Conservation (phyloP, 345 rosid species). For the Pugionium dolabratum region DNA sequence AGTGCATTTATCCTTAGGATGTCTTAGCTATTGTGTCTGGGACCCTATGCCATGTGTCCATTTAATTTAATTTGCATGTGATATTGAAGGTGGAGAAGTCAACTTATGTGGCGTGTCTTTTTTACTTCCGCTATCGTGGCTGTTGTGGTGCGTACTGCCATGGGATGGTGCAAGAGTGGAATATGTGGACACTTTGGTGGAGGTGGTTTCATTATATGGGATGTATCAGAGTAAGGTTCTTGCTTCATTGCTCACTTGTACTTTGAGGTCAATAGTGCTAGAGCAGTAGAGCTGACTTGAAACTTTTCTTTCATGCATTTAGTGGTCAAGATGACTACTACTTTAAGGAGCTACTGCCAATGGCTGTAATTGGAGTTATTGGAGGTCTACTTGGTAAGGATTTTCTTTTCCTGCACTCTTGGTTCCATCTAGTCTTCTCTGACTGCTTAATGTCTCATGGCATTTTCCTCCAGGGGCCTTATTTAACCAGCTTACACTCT, state of each 20-base stretch:
- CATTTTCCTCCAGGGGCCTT: constrained; percentile 64
- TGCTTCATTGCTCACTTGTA: constrained; percentile 32
- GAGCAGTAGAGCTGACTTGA: neutral
- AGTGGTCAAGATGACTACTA: constrained; percentile 99
- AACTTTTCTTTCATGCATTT: constrained; percentile 25
- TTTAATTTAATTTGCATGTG: constrained; percentile 28
- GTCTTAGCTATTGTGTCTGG: constrained; percentile 9
- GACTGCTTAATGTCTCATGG: constrained; percentile 22
- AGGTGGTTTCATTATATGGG: constrained; percentile 98
- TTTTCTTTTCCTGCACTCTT: constrained; percentile 14
- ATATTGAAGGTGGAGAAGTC: constrained; percentile 95
- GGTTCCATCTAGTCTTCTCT: constrained; percentile 23
- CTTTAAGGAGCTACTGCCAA: constrained; percentile 86
- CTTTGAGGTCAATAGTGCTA: constrained; percentile 4
- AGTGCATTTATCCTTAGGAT: constrained; percentile 4
- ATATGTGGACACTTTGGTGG: constrained; percentile 96
- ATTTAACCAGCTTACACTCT: constrained; percentile 89
- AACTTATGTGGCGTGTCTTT: constrained; percentile 99
- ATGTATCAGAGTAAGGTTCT: constrained; percentile 77
- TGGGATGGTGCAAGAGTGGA: constrained; percentile 97
- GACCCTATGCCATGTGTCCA: neutral
- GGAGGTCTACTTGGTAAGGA: constrained; percentile 89
- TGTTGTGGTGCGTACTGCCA: constrained; percentile 93
- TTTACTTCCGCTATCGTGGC: constrained; percentile 98
- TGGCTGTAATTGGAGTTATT: constrained; percentile 92